Evolutionary conservation across 805 yeast species (phyloP).

Genomic region (Barnettozyma vustinii): DNA sequence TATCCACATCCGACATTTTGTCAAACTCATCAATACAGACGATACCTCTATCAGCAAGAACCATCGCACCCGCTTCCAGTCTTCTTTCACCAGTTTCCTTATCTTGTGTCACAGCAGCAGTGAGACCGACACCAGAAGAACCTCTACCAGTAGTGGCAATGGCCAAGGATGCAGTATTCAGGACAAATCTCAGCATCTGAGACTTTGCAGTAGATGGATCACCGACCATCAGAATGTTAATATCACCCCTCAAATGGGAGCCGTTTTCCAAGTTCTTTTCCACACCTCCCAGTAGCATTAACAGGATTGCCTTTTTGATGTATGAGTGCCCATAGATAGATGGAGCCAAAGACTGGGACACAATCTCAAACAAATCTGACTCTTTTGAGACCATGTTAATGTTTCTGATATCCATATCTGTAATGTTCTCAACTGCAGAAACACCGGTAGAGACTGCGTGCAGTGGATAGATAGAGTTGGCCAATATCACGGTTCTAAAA

Average conservation of each 20-base stretch:
- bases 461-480: slow-evolving; percentile 83
- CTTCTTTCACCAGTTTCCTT: slow-evolving; percentile 96
- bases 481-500: slow-evolving; percentile 78
- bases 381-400: slow-evolving; percentile 74
- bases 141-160: slow-evolving; percentile 99
- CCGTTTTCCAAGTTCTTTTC: slow-evolving; percentile 94
- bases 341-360: slow-evolving; percentile 89
- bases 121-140: slow-evolving; percentile 99
- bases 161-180: slow-evolving; percentile 92
- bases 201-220: slow-evolving; percentile 99
- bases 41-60: slow-evolving; percentile 92
- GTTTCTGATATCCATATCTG: slow-evolving; percentile 80
- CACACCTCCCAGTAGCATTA: slow-evolving; percentile 90
- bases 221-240: slow-evolving; percentile 93
- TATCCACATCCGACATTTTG: slow-evolving; percentile 93
- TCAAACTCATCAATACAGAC: slow-evolving; percentile 99
- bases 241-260: slow-evolving; percentile 96
- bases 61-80: slow-evolving; percentile 99
- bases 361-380: slow-evolving; percentile 65
- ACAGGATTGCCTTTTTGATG: slow-evolving; percentile 83
- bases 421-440: slow-evolving; percentile 59
- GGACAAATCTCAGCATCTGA: slow-evolving; percentile 87
- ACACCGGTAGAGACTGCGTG: slow-evolving; percentile 87
- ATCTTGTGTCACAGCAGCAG: slow-evolving; percentile 97
- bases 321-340: slow-evolving; percentile 91